Conservation (phyloP, 2,329 filamentous ascomycete genomes). For the Plenodomus biglobosus region DNA sequence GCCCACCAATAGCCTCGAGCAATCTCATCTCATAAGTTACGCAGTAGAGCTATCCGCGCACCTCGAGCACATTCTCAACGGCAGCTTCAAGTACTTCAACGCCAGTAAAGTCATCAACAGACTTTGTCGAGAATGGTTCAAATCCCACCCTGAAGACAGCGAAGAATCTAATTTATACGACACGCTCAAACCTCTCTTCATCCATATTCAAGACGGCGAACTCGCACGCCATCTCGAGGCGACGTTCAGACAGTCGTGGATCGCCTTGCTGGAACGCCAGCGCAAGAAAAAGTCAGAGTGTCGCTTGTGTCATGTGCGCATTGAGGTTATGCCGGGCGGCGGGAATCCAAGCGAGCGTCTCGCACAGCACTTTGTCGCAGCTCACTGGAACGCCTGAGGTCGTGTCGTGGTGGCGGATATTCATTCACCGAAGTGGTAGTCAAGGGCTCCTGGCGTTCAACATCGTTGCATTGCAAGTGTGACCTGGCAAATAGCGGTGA, state of each 20-base stretch:
- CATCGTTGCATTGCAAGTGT: too few relatives aligned
- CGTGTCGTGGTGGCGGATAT: not conserved
- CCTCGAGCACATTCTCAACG: conserved; percentile 2
- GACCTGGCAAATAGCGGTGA: too few relatives aligned
- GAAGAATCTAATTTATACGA: not conserved
- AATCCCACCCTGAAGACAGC: not conserved
- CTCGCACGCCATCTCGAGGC: conserved; percentile 2
- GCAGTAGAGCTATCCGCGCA: conserved; percentile 4
- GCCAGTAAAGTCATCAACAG: not conserved
- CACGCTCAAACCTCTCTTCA: not conserved
- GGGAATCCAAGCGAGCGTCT: conserved; percentile 5
- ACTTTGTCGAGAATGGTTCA: conserved; percentile 4
- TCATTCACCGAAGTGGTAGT: not conserved
- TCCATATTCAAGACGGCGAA: not conserved
- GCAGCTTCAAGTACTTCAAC: conserved; percentile 5
- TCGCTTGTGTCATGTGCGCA: conserved; percentile 8
- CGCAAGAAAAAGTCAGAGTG: conserved; percentile 8
- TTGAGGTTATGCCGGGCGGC: conserved; percentile 4
- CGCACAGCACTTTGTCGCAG: not conserved
- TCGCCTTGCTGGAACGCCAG: conserved; percentile 4
- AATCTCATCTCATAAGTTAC: conserved; percentile 2
- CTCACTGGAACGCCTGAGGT: not conserved
- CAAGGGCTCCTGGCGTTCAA: not conserved
- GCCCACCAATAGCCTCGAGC: not conserved
- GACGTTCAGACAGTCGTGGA: conserved; percentile 4